Evolutionary conservation across 2,329 filamentous ascomycete genomes (phyloP), one percentile per base, ranked within the genome.

Genomic region (Cytospora paraplurivora): DNA sequence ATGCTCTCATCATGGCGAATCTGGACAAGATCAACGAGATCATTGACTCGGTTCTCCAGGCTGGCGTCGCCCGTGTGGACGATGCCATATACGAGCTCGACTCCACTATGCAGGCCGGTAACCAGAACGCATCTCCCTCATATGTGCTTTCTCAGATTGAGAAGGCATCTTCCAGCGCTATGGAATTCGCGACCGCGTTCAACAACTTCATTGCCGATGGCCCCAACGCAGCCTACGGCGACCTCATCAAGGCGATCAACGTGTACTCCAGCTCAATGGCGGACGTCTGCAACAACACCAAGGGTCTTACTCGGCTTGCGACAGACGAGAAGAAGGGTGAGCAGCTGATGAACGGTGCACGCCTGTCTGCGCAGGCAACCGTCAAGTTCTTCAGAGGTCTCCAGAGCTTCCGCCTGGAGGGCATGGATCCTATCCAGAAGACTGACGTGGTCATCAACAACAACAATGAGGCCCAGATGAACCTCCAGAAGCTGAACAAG

Each of bases 141-240:
- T 98, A 96, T 73, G 93, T 99, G 13, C 82, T 99, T 57, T 98
- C 94, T 1, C 94, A 98, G 75, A 93, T 98, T 64, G 95, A 99
- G 75, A 99, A 98, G 80, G 93, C 95, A 0, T 95, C 93, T 8
- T 88, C 93, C 11, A 96, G 88, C 68, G 92, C 95, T 13, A 98
- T 96, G 76, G 95, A 99, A 74, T 99, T 99, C 76, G 95, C 94
- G 1, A 98, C 94, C 0, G 89, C 95, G 0, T 99, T 98, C 83
- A 99, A 97, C 81, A 96, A 96, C 77, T 98, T 96, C 76, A 96
- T 99, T 71, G 95, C 94, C 8, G 95, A 99, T 73, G 95, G 95
- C 0, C 93, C 94, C 6, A 96, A 93, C 75, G 92, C 91, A 73
- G 88, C 88, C 11, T 92, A 97, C 72, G 86, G 90, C 1, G 93